phyloP scores from a whole-genome alignment of 78 protist genomes.

The Dictyostelium brefeldianum region DNA sequence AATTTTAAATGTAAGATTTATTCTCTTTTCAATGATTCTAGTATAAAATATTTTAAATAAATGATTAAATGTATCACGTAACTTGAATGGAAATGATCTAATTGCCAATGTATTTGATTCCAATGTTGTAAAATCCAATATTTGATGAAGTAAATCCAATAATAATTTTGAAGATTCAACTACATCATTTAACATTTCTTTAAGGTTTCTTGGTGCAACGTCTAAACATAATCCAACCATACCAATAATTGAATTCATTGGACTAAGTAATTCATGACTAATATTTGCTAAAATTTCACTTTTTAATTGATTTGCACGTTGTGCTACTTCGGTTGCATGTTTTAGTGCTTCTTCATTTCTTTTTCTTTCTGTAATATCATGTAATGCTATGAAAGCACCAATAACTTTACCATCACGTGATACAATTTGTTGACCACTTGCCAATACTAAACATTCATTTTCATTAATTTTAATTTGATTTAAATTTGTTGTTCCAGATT shows the following conservation, averaged over 20 bases:
- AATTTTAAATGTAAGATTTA: slow-evolving; percentile 7
- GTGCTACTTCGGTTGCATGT: slow-evolving; percentile 28
- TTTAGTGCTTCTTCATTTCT: slow-evolving; percentile 11
- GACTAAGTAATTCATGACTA: slow-evolving; percentile 63
- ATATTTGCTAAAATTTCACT: slow-evolving; percentile 55
- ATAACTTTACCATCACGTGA: slow-evolving; percentile 30
- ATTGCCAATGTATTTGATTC: slow-evolving; percentile 7
- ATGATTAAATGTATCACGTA: slow-evolving; percentile 2
- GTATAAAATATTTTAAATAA: slow-evolving; percentile 19
- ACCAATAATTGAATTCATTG: slow-evolving; percentile 77
- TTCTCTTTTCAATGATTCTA: slow-evolving; percentile 25
- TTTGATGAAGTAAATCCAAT: slow-evolving; percentile 31
- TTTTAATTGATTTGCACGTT: slow-evolving; percentile 55
- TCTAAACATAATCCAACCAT: slow-evolving; percentile 54
- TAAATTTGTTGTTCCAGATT: background rate
- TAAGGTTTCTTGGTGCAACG: slow-evolving; percentile 37
- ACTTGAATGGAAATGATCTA: slow-evolving; percentile 23
- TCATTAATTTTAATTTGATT: background rate
- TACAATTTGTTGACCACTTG: slow-evolving; percentile 61
- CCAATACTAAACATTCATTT: slow-evolving; percentile 35
- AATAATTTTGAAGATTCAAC: slow-evolving; percentile 31
- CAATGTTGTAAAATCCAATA: slow-evolving; percentile 44
- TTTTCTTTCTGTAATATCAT: slow-evolving; percentile 54
- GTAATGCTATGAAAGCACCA: slow-evolving; percentile 50
- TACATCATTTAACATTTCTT: slow-evolving; percentile 50